Percentiles rank a stretch among this genome's conserved stretches.
These are phyloP conservation scores for Niebla homalea DNA, from an alignment of 495 filamentous ascomycete species.

Conservation along the genomic window DNA sequence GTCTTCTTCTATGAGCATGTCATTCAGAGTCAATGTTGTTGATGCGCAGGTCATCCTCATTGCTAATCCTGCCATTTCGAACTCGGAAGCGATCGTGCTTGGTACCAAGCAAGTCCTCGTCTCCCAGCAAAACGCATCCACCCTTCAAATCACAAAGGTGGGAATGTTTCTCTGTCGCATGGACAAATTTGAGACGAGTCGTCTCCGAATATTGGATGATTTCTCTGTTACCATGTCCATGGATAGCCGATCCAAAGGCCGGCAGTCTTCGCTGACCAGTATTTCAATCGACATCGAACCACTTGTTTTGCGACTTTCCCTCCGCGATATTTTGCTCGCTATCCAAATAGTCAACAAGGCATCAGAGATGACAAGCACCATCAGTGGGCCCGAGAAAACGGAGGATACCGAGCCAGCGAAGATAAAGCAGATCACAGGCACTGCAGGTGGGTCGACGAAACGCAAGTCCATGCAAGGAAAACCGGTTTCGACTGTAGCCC, in stretches of 20 bases:
- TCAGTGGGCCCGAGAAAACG: constrained; percentile 23
- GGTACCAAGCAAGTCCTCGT: constrained; percentile 87
- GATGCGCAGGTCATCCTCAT: constrained; percentile 93
- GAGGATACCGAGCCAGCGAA: constrained; percentile 46
- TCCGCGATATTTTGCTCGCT: constrained; percentile 87
- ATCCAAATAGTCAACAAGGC: constrained; percentile 89
- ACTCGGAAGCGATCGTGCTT: constrained; percentile 90
- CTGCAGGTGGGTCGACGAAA: constrained; percentile 32
- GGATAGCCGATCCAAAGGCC: constrained; percentile 59
- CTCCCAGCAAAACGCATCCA: constrained; percentile 86
- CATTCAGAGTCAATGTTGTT: constrained; percentile 85
- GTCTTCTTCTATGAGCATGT: constrained; percentile 47
- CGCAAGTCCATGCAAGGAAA: constrained; percentile 53
- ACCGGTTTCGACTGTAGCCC: constrained; percentile 44
- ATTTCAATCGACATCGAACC: constrained; percentile 84
- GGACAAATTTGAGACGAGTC: constrained; percentile 82
- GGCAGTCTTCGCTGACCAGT: constrained; percentile 53
- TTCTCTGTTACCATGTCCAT: constrained; percentile 84
- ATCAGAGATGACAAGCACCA: constrained; percentile 61
- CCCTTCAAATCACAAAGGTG: constrained; percentile 79
- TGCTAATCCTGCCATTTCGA: constrained; percentile 77
- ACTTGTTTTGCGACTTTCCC: constrained; percentile 77
- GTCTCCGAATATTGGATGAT: constrained; percentile 85
- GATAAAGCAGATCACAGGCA: constrained; percentile 50
- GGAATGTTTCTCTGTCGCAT: constrained; percentile 98